Evolutionary conservation across 2,329 filamentous ascomycete genomes (phyloP), one percentile per base, ranked within the genome.

Genomic region (Aureobasidium vineae): DNA sequence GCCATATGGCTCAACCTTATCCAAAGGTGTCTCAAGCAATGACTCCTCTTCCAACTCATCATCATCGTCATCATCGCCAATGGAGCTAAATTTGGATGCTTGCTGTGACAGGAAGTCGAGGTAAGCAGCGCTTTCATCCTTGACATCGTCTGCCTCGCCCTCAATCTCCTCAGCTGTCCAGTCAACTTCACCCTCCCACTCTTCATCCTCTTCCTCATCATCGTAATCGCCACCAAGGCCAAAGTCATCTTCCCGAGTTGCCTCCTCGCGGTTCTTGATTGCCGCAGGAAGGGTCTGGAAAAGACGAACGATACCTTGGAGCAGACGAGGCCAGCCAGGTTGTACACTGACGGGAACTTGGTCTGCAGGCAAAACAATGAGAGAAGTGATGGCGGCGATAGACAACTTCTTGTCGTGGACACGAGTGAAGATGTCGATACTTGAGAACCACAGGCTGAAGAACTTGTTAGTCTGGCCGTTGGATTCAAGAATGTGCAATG

Each of bases 361-460:
- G 63, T 91, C 88, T 13, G 88, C 88, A 69, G 86, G 87, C 67
- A 99, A 80, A 53, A 88, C 90, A 61, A 99, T 85, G 13, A 99
- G 86, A 6, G 92, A 85, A 67, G 91, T 89, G 72, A 99, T 98
- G 54, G 93, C 94, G 21, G 93, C 91, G 72, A 99, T 97, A 69
- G 92, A 97, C 31, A 99, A 84, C 83, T 97, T 99, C 86, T 99
- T 99, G 82, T 99, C 95, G 76, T 99, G 95, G 2, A 99, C 95
- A 49, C 95, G 86, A 63, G 87, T 90, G 80, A 99, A 98, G 73
- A 87, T 89, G 69, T 96, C 90, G 81, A 99, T 99, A 80, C 89
- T 96, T 49, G 91, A 91, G 78, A 99, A 99, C 95, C 95, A 99
- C 67, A 96, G 82, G 79, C 91, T 97, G 83, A 99, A 99, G 81